phyloP scores from a whole-genome alignment of 2,329 filamentous ascomycete genomes.

The Penicillium aurantiogriseum region DNA sequence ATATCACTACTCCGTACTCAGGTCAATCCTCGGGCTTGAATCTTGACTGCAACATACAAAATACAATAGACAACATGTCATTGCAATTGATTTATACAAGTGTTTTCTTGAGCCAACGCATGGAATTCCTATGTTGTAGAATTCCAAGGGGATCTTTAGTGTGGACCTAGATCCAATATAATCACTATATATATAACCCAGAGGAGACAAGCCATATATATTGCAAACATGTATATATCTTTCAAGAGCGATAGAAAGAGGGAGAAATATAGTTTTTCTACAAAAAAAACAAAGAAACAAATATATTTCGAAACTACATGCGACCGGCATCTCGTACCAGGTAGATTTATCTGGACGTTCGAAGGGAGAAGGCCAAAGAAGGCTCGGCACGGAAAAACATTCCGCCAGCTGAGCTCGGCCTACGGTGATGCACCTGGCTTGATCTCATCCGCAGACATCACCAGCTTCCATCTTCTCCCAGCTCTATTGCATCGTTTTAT shows the following conservation, averaged over 20 bases:
- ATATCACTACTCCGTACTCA: background rate
- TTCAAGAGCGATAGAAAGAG: background rate
- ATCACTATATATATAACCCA: background rate
- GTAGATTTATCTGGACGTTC: background rate
- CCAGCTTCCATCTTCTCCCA: conserved; percentile 12
- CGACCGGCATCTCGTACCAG: background rate
- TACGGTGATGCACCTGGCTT: conserved; percentile 21
- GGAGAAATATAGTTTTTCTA: background rate
- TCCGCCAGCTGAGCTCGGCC: conserved; percentile 37
- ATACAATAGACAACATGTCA: background rate
- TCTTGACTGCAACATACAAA: too few species aligned
- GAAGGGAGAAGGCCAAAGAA: background rate
- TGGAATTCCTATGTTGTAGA: background rate
- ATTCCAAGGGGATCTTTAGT: background rate
- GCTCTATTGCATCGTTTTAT: conserved; percentile 7
- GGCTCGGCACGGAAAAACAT: conserved; percentile 31
- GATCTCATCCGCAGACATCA: conserved; percentile 21
- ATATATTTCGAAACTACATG: background rate
- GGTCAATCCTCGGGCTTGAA: background rate
- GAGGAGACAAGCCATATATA: background rate
- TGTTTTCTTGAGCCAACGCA: background rate
- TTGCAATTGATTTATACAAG: background rate
- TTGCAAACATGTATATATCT: background rate
- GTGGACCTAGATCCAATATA: background rate
- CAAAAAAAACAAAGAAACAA: background rate